Percentiles rank a stretch among this genome's conserved stretches.
phyloP scores from a whole-genome alignment of 1,139 yeast species.

The Candida sp. region DNA sequence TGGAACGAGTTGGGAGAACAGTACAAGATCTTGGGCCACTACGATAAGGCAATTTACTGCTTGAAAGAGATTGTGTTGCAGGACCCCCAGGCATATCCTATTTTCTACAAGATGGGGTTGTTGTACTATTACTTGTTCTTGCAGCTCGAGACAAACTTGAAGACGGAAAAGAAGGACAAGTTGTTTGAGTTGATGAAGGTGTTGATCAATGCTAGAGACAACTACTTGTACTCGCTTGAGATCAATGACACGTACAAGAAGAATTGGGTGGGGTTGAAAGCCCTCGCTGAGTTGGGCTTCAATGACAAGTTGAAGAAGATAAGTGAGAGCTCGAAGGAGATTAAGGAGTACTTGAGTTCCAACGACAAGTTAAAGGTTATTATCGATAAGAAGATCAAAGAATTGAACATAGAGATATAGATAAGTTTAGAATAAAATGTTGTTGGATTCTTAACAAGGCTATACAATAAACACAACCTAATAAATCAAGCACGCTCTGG shows the following conservation, averaged over 20 bases:
- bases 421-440: not conserved
- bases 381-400: constrained; percentile 22
- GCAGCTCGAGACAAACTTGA: constrained; percentile 19
- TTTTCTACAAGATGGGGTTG: constrained; percentile 65
- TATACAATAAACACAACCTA: no score
- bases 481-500: no score
- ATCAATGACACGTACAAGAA: constrained; percentile 69
- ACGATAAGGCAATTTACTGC: constrained; percentile 68
- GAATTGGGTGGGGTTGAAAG: constrained; percentile 78
- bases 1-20: constrained; percentile 79
- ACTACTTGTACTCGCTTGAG: constrained; percentile 74
- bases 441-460: not conserved
- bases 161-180: constrained; percentile 27
- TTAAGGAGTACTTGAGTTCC: constrained; percentile 24
- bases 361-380: constrained; percentile 23
- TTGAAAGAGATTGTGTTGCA: constrained; percentile 71
- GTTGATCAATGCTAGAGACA: constrained; percentile 48
- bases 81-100: constrained; percentile 74
- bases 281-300: constrained; percentile 30
- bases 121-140: constrained; percentile 18
- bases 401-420: constrained; percentile 16
- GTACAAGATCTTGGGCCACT: constrained; percentile 64
- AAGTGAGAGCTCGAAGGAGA: constrained; percentile 20
- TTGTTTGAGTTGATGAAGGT: constrained; percentile 24
- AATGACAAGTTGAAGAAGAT: constrained; percentile 23